A percentile compares a stretch with the other conserved stretches of the same genome.
Conservation (phyloP, 2,329 filamentous ascomycete genomes). For the Penicillium sp. region DNA sequence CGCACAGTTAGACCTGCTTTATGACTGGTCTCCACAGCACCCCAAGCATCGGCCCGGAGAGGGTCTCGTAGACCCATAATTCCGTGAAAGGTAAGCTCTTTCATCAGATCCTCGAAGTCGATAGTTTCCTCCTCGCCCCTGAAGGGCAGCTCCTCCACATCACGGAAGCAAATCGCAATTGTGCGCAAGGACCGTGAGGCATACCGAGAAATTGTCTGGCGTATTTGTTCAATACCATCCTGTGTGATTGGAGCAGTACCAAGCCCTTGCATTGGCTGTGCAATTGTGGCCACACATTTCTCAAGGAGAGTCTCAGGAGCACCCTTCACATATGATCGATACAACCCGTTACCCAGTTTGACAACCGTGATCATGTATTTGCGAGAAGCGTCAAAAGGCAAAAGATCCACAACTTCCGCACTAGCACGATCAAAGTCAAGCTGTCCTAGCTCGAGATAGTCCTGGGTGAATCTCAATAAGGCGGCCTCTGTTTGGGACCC, state of each 20-base stretch:
- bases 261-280: constrained; percentile 7
- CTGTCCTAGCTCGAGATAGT: constrained; percentile 61
- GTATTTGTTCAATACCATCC: constrained; percentile 21
- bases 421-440: constrained; percentile 61
- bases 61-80: constrained; percentile 67
- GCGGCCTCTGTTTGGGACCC: constrained; percentile 75
- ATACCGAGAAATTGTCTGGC: constrained; percentile 36
- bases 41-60: constrained; percentile 59
- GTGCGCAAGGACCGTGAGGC: constrained; percentile 64
- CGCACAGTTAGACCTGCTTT: constrained; percentile 63
- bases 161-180: constrained; percentile 69
- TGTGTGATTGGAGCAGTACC: background rate
- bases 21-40: constrained; percentile 61
- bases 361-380: constrained; percentile 59
- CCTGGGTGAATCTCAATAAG: constrained; percentile 63
- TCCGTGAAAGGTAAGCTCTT: constrained; percentile 64
- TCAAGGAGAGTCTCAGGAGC: constrained; percentile 45
- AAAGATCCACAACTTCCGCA: constrained; percentile 62
- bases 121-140: background rate
- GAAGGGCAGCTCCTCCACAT: constrained; percentile 64
- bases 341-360: constrained; percentile 33
- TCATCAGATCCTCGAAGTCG: constrained; percentile 58
- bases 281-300: constrained; percentile 29
- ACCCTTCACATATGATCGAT: constrained; percentile 46
- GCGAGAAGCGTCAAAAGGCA: constrained; percentile 71